These are phyloP conservation scores for Blastomyces percursus DNA, from an alignment of 2,329 filamentous ascomycete genomes.

Conservation along the genomic window DNA sequence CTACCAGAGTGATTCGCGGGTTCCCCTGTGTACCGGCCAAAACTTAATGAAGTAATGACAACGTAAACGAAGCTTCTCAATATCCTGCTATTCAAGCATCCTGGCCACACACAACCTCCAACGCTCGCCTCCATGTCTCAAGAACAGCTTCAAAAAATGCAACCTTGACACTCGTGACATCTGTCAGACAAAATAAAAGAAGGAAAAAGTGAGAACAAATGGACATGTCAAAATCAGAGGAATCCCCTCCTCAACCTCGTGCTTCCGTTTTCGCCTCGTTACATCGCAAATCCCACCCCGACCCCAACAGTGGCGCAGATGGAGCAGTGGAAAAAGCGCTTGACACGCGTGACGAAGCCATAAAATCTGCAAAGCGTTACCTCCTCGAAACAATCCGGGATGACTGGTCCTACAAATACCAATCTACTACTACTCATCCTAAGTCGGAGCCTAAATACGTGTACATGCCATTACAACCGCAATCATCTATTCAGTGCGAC, in stretches of 20 bases:
- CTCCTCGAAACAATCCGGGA: conserved; percentile 32
- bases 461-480: neutral
- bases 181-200: neutral
- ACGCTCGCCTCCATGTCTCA: neutral
- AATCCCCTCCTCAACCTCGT: conserved; percentile 1
- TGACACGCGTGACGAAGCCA: conserved; percentile 30
- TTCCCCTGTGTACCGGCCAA: neutral
- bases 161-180: neutral
- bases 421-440: neutral
- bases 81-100: neutral
- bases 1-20: neutral
- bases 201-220: neutral
- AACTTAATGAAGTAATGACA: neutral
- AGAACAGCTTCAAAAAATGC: neutral
- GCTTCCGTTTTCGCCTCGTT: conserved; percentile 15
- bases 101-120: neutral
- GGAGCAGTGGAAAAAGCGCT: neutral
- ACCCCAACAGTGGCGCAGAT: conserved; percentile 1
- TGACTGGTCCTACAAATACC: conserved; percentile 32
- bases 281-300: conserved; percentile 17
- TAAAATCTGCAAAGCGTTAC: conserved; percentile 32
- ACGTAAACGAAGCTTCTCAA: neutral
- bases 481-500: neutral
- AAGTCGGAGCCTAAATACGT: neutral
- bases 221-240: neutral